Conservation (phyloP, 2,329 filamentous ascomycete genomes). For the Sarocladiaceae sp. region DNA sequence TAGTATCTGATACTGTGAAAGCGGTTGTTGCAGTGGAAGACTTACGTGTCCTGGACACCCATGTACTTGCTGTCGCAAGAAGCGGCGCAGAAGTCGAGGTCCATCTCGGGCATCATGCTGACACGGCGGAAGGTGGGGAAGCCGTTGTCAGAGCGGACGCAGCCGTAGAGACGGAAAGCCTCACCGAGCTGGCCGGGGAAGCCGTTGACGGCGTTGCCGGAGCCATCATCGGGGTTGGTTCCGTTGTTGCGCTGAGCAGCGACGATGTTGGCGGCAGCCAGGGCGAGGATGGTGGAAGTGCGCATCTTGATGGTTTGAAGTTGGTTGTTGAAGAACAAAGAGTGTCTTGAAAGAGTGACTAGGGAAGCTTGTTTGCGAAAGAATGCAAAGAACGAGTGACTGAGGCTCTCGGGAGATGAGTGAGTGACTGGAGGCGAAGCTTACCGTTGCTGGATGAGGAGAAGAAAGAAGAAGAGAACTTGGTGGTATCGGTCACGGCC, state of each 20-base stretch:
- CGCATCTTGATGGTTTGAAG: conserved; percentile 6
- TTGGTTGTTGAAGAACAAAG: not conserved
- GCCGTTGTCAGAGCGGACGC: conserved; percentile 20
- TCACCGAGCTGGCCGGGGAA: conserved; percentile 12
- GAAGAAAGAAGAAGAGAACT: not conserved
- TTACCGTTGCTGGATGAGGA: conserved; percentile 11
- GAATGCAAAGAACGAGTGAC: conserved; percentile 10
- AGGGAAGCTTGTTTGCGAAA: conserved; percentile 5
- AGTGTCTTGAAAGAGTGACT: not conserved
- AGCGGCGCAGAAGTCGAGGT: conserved; percentile 19
- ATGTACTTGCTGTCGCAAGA: conserved; percentile 21
- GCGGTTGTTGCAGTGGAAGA: not conserved
- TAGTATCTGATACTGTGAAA: not conserved
- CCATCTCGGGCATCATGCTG: conserved; percentile 15
- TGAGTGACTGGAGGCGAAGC: conserved; percentile 13
- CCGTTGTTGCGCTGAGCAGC: conserved; percentile 7
- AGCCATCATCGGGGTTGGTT: conserved; percentile 8
- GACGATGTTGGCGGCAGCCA: conserved; percentile 8
- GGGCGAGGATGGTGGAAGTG: conserved; percentile 4
- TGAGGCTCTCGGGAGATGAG: conserved; percentile 11
- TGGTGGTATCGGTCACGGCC: not conserved
- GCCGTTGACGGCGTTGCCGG: conserved; percentile 10
- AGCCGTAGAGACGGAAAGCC: conserved; percentile 23
- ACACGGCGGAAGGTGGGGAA: conserved; percentile 22
- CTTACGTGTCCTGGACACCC: conserved; percentile 21